These are phyloP conservation scores for Boeremia exigua DNA, from an alignment of 2,329 filamentous ascomycete genomes.

Conservation along the genomic window DNA sequence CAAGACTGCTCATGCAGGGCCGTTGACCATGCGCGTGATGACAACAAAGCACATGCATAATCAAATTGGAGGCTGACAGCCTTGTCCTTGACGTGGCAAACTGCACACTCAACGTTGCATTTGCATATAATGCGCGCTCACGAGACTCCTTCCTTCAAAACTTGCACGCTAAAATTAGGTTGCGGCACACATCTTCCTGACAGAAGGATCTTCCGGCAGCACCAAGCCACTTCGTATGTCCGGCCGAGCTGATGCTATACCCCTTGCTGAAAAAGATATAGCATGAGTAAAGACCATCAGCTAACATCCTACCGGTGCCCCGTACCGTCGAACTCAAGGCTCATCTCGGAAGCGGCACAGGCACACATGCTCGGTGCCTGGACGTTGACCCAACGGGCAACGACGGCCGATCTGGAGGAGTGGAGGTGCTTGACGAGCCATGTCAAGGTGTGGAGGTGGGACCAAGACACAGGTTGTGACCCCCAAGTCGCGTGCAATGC, in stretches of 20 bases:
- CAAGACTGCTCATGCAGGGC: slow-evolving; percentile 3
- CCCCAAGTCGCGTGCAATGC: slow-evolving; percentile 4
- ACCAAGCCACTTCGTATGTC: neutral
- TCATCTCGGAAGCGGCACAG: slow-evolving; percentile 8
- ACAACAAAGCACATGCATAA: neutral
- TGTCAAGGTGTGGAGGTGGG: neutral
- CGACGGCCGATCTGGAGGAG: neutral
- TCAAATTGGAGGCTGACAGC: slow-evolving; percentile 1
- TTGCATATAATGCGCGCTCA: slow-evolving; percentile 2
- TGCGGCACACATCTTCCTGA: neutral
- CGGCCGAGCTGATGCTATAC: slow-evolving; percentile 4
- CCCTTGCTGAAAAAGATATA: slow-evolving; percentile 6
- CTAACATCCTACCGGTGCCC: slow-evolving; percentile 4
- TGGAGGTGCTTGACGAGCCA: neutral
- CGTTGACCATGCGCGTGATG: slow-evolving; percentile 4
- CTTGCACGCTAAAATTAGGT: slow-evolving; percentile 15
- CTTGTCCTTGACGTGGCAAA: slow-evolving; percentile 8
- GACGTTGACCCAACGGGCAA: slow-evolving; percentile 1
- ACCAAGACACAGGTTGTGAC: slow-evolving; percentile 1
- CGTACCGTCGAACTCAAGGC: slow-evolving; percentile 7
- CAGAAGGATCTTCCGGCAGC: slow-evolving; percentile 8
- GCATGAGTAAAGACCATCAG: neutral
- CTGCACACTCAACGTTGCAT: slow-evolving; percentile 5
- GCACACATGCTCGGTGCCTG: slow-evolving; percentile 6
- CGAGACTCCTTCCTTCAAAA: slow-evolving; percentile 8